Conservation (phyloP, 331 rosid genomes). For the Saraca asoca region DNA sequence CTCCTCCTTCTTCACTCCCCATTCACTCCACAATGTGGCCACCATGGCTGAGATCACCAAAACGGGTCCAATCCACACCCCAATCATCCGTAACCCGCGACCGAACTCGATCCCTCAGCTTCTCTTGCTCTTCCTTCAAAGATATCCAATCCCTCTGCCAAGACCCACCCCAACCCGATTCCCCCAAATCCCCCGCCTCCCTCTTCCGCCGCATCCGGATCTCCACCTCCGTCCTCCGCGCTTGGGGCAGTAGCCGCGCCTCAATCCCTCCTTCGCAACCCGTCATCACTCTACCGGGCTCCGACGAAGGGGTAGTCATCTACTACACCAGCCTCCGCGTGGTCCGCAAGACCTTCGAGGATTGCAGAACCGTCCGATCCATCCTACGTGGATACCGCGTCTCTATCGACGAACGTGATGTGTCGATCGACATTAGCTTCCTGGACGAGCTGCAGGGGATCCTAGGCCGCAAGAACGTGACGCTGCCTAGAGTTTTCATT, state of each 20-base stretch:
- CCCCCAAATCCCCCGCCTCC: conserved; percentile 55
- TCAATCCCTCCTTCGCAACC: background rate
- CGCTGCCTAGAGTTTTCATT: conserved; percentile 65
- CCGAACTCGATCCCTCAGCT: conserved; percentile 18
- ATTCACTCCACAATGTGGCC: conserved; percentile 55
- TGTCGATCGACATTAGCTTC: conserved; percentile 63
- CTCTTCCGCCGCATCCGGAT: conserved; percentile 61
- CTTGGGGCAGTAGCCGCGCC: conserved; percentile 41
- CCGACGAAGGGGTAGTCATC: conserved; percentile 54
- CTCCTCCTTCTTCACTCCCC: background rate
- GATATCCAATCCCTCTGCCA: conserved; percentile 61
- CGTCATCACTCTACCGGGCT: conserved; percentile 36
- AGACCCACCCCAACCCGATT: conserved; percentile 39
- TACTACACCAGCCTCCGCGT: conserved; percentile 78
- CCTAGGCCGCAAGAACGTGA: conserved; percentile 40
- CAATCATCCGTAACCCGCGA: conserved; percentile 27
- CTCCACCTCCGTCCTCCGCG: conserved; percentile 58
- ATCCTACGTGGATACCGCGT: conserved; percentile 61
- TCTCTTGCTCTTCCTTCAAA: conserved; percentile 78
- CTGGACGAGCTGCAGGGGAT: conserved; percentile 60
- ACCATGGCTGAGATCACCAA: conserved; percentile 61
- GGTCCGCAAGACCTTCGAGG: conserved; percentile 78
- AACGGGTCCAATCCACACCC: conserved; percentile 33
- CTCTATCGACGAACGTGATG: conserved; percentile 72
- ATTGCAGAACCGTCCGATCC: conserved; percentile 61